Conservation (phyloP, 2,329 filamentous ascomycete genomes). For the Colletotrichum viniferum region DNA sequence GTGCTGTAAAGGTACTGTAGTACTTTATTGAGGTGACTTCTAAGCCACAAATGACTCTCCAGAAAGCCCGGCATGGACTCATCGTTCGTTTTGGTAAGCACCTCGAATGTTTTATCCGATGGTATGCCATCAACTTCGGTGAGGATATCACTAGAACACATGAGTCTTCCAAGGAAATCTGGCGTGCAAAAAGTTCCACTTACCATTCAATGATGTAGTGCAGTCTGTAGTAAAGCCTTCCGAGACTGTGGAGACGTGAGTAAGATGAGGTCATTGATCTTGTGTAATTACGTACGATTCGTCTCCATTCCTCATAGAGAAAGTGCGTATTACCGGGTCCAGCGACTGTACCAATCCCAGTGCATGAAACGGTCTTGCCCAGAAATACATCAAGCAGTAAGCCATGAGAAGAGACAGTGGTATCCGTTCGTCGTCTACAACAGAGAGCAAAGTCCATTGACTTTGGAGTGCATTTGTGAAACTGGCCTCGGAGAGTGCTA, state of each 20-base stretch:
- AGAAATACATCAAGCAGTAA: background rate
- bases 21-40: background rate
- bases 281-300: background rate
- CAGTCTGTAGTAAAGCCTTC: background rate
- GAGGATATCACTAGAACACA: background rate
- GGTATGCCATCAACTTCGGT: background rate
- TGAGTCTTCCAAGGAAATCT: background rate
- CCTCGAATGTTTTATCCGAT: background rate
- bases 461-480: background rate
- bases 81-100: background rate
- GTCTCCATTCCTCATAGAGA: background rate
- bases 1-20: background rate
- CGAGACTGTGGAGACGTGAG: background rate
- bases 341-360: background rate
- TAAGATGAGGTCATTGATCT: background rate
- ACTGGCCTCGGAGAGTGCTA: background rate
- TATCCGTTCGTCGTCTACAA: background rate
- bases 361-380: constrained; percentile 3
- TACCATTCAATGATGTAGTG: background rate
- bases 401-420: background rate
- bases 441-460: background rate
- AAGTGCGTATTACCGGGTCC: background rate
- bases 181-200: background rate
- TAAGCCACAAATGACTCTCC: background rate
- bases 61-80: background rate